Evolutionary conservation across 345 rosid species (phyloP), one percentile per base, ranked within the genome.

Genomic region (Camelina hispida): DNA sequence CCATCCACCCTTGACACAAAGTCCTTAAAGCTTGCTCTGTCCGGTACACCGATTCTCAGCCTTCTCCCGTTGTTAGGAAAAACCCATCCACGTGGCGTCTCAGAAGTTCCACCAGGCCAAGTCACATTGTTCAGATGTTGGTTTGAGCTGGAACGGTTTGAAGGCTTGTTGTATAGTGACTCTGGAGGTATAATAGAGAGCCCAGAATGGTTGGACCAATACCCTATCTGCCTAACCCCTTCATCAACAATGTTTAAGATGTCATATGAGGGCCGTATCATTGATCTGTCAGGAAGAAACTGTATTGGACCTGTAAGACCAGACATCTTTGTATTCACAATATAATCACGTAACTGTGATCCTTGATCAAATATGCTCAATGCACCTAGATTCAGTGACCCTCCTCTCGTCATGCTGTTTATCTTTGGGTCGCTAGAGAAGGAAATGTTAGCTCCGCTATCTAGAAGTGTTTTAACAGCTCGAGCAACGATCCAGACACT

Each of bases 161-260:
- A 55, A 75, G 85, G 83, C 60, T 84, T 85, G 7, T 66, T 67
- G 69, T 88, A 88, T 10, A 94, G 79, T 50, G 81, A 79, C 84
- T 93, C 97, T 17, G 98, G 98, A 71, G 91, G 72, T 67, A 85
- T 73, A 32, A 86, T 74, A 42, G 97, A 93, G 47, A 94, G 84
- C 4, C 96, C 90, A 6, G 98, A 91, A 51, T 94, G 75, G 84
- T 91, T 91, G 61, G 97, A 87, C 98, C 98, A 94, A 84, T 83
- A 94, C 18, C 98, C 98, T 30, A 91, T 83, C 79, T 22, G 86
- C 73, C 47, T 74, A 69, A 71, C 67, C 57, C 88, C 93, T 13
- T 56, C 68, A 38, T 81, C 78, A 54, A 85, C 70, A 13, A 76
- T 80, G 52, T 89, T 91, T 43, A 94, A 83, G 67, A 94, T 78